Conservation (phyloP, 2,329 filamentous ascomycete genomes). For the Domatiomyces globalis region DNA sequence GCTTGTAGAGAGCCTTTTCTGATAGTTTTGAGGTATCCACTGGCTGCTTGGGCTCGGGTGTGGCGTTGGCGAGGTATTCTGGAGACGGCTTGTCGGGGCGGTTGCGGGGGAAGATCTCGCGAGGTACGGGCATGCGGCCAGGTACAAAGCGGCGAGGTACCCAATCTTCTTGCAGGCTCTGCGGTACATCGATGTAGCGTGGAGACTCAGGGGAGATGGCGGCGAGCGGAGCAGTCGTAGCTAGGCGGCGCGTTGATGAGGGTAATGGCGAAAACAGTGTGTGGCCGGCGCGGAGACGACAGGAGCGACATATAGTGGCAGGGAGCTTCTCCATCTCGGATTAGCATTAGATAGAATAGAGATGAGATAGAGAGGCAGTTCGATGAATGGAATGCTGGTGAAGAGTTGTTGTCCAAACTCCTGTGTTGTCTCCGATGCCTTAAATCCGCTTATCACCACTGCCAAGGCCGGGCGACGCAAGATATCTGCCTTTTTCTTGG, state of each 20-base stretch:
- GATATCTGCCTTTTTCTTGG: too few species aligned
- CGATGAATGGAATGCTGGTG: neutral
- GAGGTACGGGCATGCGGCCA: constrained; percentile 70
- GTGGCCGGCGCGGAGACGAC: constrained; percentile 7
- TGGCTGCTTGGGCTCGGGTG: constrained; percentile 35
- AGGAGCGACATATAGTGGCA: constrained; percentile 15
- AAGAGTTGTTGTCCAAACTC: too few species aligned
- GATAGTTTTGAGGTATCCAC: constrained; percentile 22
- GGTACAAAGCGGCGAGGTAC: constrained; percentile 35
- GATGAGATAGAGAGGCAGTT: neutral
- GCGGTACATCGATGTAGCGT: constrained; percentile 71
- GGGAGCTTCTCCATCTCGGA: constrained; percentile 9
- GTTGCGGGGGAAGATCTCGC: constrained; percentile 57
- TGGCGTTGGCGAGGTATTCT: constrained; percentile 42
- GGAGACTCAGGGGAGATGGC: constrained; percentile 71
- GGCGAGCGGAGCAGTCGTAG: neutral
- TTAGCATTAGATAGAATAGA: neutral
- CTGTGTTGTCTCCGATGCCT: too few species aligned
- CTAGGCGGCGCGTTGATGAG: neutral
- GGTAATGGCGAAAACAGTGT: neutral
- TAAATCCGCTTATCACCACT: too few species aligned
- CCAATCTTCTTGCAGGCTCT: constrained; percentile 35
- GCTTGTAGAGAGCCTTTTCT: constrained; percentile 45
- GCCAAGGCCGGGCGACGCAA: too few species aligned
- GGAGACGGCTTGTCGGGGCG: constrained; percentile 43